Evolutionary conservation across 192 early-diverging fungal genomes (phyloP).

Genomic region (Podila epigama): DNA sequence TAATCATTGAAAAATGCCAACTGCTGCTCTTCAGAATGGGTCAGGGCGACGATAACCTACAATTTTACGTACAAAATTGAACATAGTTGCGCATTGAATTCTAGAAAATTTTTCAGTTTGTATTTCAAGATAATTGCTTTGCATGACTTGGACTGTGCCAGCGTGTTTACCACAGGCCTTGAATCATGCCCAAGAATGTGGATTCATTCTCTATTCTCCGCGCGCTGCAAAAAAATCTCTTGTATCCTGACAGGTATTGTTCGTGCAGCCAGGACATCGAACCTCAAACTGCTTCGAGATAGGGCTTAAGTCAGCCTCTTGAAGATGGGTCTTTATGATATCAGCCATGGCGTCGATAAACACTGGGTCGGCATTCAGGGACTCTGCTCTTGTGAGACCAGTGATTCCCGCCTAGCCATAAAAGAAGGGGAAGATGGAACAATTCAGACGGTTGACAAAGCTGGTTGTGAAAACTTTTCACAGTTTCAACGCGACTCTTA

Average conservation of each 20-base stretch:
- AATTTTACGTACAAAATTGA: no score
- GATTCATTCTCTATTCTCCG: no score
- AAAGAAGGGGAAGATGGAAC: not conserved
- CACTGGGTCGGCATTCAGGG: conserved; percentile 89
- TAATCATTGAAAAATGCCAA: no score
- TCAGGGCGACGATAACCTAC: no score
- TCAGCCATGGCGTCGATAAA: conserved; percentile 93
- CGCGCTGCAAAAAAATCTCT: conserved; percentile 77
- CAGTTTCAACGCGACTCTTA: conserved; percentile 21
- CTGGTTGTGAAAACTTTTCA: not conserved
- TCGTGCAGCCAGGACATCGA: conserved; percentile 79
- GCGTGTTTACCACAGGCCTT: no score
- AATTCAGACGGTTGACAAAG: not conserved
- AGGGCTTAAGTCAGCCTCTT: conserved; percentile 28
- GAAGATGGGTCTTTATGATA: conserved; percentile 83
- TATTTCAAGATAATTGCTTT: no score
- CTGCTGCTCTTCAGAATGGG: no score
- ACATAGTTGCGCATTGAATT: no score
- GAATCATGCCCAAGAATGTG: no score
- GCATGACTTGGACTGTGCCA: no score
- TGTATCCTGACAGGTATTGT: conserved; percentile 66
- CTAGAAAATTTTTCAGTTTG: no score
- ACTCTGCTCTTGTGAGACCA: conserved; percentile 87
- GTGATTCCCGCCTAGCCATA: conserved; percentile 78
- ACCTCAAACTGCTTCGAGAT: conserved; percentile 65